Base-by-base conservation (phyloP, 768 basidiomycete species). In the Rhizopogon vinicolor region DNA sequence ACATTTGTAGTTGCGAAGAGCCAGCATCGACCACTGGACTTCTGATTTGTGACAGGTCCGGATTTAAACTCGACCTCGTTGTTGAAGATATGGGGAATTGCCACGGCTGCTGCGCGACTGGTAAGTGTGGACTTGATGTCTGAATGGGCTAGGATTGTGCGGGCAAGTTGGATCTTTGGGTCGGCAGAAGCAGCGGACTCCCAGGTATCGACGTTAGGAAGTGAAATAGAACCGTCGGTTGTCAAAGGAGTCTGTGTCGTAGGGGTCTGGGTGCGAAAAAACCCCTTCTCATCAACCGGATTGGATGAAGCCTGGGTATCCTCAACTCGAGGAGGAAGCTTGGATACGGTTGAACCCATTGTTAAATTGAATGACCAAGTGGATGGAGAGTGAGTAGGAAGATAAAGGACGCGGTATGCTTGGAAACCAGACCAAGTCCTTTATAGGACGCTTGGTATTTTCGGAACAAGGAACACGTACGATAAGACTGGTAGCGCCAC, bases 1-100 rank as follows among this genome's bases (percentile, higher is more conserved):
- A 93, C 81, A 69, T 93, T 92, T 58, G 92, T 94, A 7, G 91
- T 90, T 2, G 94, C 91, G 68, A 98, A 98, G 7, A 97, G 77
- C 95, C 96, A 98, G 75, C 95, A 98, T 45, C 95, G 78, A 1
- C 95, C 95, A 55, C 87, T 90, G 66, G 79, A 84, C 74, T 85
- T 89, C 81, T 96, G 93, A 71, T 88, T 82, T 12, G 92, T 94
- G 59, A 94, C 75, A 9, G 93, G 93, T 2, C 79, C 82, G 1
- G 92, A 85, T 77, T 90, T 89, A 73, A 88, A 87, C 53, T 86
- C 87, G 19, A 97, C 65, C 58, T 83, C 76, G 61, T 84, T 78
- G 69, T 93, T 95, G 78, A 95, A 97, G 51, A 95, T 78, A 68
- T 91, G 89, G 44, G 77, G 72, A 65, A 90, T 86, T 3, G 79